A percentile compares a stretch with the other conserved stretches of the same genome.
Evolutionary conservation across 2,329 filamentous ascomycete genomes (phyloP).

Genomic region (Aspergillus viridinutans): DNA sequence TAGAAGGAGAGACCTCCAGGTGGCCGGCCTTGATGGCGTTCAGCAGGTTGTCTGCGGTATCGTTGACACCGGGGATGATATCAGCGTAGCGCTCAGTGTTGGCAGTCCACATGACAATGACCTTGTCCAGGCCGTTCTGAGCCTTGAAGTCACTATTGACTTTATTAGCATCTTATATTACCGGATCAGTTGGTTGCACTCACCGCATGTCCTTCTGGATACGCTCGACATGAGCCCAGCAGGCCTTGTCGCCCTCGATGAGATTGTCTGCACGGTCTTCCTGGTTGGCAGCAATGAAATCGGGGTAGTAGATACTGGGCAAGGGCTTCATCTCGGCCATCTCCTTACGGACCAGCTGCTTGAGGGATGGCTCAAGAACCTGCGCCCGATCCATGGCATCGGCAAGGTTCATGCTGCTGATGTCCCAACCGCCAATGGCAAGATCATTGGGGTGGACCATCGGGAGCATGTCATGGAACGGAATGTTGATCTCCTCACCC

Average conservation of each 20-base stretch:
- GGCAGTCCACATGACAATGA: conserved; percentile 97
- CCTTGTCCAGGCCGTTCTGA: conserved; percentile 79
- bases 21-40: conserved; percentile 82
- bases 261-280: conserved; percentile 93
- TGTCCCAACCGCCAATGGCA: conserved; percentile 95
- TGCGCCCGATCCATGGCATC: conserved; percentile 92
- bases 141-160: conserved; percentile 74
- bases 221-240: conserved; percentile 81
- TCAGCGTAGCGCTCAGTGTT: conserved; percentile 98
- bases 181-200: conserved; percentile 22
- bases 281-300: conserved; percentile 99
- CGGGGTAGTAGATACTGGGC: conserved; percentile 95
- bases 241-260: conserved; percentile 77
- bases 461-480: conserved; percentile 87
- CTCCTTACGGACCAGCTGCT: conserved; percentile 85
- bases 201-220: conserved; percentile 87
- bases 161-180: conserved; percentile 4
- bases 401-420: conserved; percentile 83
- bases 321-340: conserved; percentile 85
- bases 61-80: conserved; percentile 82
- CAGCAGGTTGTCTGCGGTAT: conserved; percentile 91
- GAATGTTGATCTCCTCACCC: conserved; percentile 87
- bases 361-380: conserved; percentile 93
- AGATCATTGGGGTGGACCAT: conserved; percentile 98
- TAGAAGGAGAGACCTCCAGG: conserved; percentile 89